Evolutionary conservation across 1,284 basidiomycete genomes (phyloP).

Genomic region (Ganoderma sp.): DNA sequence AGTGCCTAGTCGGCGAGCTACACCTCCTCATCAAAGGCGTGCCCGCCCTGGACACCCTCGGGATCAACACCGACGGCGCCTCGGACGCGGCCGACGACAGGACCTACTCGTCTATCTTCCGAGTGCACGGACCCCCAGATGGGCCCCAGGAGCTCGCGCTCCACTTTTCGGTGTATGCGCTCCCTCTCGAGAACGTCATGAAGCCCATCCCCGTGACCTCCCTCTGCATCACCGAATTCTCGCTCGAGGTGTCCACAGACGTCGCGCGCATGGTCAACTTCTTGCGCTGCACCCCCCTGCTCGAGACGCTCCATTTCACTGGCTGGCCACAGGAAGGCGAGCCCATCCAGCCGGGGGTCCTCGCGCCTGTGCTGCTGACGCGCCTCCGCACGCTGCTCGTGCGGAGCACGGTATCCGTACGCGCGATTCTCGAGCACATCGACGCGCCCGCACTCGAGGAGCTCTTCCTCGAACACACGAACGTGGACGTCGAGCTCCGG

Average conservation of each 20-base stretch:
- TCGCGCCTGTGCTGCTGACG: slow-evolving; percentile 52
- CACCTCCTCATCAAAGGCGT: slow-evolving; percentile 31
- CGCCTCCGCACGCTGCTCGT: slow-evolving; percentile 60
- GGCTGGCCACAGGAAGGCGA: slow-evolving; percentile 58
- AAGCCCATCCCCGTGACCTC: slow-evolving; percentile 59
- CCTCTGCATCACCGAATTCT: slow-evolving; percentile 58
- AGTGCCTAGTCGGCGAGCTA: slow-evolving; percentile 29
- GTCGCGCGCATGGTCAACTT: slow-evolving; percentile 60
- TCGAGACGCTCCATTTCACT: slow-evolving; percentile 61
- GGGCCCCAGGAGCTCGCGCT: slow-evolving; percentile 27
- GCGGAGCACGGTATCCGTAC: slow-evolving; percentile 63
- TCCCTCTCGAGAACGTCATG: slow-evolving; percentile 52
- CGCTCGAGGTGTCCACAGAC: slow-evolving; percentile 44
- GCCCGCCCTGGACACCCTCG: slow-evolving; percentile 27
- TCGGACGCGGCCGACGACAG: slow-evolving; percentile 24
- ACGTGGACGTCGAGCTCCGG: slow-evolving; percentile 59
- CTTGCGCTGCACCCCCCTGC: slow-evolving; percentile 60
- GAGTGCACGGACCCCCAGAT: slow-evolving; percentile 26
- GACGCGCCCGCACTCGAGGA: slow-evolving; percentile 60
- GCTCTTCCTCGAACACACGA: slow-evolving; percentile 68
- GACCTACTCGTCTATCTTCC: slow-evolving; percentile 30
- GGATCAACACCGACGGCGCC: slow-evolving; percentile 18
- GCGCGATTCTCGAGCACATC: slow-evolving; percentile 65
- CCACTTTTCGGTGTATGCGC: slow-evolving; percentile 46
- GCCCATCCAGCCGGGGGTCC: slow-evolving; percentile 41